Base-by-base conservation (phyloP, 2,329 filamentous ascomycete species). In the Lachnellula arida region DNA sequence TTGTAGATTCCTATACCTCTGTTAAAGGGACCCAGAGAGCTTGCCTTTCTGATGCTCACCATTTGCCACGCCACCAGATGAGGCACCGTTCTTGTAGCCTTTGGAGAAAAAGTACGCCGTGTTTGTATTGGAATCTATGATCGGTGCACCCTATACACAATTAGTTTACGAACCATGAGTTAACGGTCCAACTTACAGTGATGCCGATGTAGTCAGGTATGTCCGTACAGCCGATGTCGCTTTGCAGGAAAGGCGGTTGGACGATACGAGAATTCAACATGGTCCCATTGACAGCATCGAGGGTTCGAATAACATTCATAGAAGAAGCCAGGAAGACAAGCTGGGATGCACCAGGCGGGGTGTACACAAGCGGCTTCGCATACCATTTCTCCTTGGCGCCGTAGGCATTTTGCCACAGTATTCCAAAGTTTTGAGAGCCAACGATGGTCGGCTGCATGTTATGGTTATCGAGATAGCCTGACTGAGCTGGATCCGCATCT, bases 351-450 rank as follows among this genome's bases (percentile, higher is more conserved):
- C 69, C 70, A 12, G 65, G 61, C 6, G 75, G 75, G 1, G 75
- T 77, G 53, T 74, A 76, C 0, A 75, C 68, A 9, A 78, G 61
- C 6, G 75, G 75, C 58, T 75, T 75, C 40, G 75, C 74, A 55
- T 71, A 73, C 58, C 75, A 76, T 58, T 57, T 59, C 60, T 70
- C 69, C 17, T 67, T 61, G 23, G 52, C 58, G 17, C 61, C 62
- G 56, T 67, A 70, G n/a, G 58, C 60, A 61, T 63, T 62, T 62
- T 70, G 67, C 71, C 75, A 66, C 14, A 64, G 52, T n/a, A 64
- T 70, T 34, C 72, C 72, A 61, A 75, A 73, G 17, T 64, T 67
- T n/a, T 66, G 55, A n/a, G 63, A 64, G 12, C 64, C 62, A 3
- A 74, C 66, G 19, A 68, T 67, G 5, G 66, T 65, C 3, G 74